These are phyloP conservation scores for Vitis hybrid DNA, from an alignment of 177 flowering plant species.

Conservation along the genomic window DNA sequence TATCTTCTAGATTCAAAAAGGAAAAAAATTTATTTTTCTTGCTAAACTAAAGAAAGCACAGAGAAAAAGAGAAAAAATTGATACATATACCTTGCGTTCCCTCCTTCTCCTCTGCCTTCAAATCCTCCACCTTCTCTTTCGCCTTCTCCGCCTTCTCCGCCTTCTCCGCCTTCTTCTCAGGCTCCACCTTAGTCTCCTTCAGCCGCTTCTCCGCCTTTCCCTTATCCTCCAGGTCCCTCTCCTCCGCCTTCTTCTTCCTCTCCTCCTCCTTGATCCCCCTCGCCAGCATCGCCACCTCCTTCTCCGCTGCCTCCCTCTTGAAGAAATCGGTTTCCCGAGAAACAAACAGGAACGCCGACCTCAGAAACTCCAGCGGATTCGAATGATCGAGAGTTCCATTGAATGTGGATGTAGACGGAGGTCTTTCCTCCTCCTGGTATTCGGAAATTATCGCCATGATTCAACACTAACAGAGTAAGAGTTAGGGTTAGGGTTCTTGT, in stretches of 20 bases:
- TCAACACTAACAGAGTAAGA: background rate
- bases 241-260: conserved; percentile 24
- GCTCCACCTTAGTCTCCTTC: conserved; percentile 6
- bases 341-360: conserved; percentile 55
- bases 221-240: conserved; percentile 25
- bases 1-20: too few relatives aligned
- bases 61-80: background rate
- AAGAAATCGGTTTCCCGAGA: conserved; percentile 54
- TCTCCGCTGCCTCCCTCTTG: conserved; percentile 39
- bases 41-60: background rate
- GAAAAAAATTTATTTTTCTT: too few relatives aligned
- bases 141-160: conserved; percentile 11
- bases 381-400: conserved; percentile 45
- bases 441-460: conserved; percentile 79
- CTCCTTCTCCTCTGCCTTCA: conserved; percentile 8
- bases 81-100: conserved; percentile 8
- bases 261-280: conserved; percentile 31
- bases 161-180: conserved; percentile 10
- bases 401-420: conserved; percentile 8
- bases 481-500: background rate
- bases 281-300: conserved; percentile 44
- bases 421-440: conserved; percentile 41
- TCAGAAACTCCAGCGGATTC: conserved; percentile 54
- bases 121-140: conserved; percentile 7
- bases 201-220: conserved; percentile 14